phyloP scores from a whole-genome alignment of 2,329 filamentous ascomycete species.

The Septoria petroselini region DNA sequence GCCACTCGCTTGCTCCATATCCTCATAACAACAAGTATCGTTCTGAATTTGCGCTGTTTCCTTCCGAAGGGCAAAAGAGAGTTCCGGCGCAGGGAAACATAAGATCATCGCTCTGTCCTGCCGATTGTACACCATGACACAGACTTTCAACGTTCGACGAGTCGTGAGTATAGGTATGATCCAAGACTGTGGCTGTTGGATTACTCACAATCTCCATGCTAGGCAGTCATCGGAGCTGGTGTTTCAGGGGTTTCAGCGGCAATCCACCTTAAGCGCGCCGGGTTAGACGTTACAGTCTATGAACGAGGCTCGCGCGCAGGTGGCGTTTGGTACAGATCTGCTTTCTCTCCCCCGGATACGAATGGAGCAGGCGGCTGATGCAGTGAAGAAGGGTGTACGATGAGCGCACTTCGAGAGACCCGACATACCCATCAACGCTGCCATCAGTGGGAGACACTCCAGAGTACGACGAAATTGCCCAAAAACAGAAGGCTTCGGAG shows the following conservation, averaged over 20 bases:
- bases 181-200: too few species aligned
- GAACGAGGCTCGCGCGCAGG: conserved; percentile 54
- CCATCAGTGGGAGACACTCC: conserved; percentile 40
- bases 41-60: too few species aligned
- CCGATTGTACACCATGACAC: background rate
- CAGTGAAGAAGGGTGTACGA: conserved; percentile 48
- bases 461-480: conserved; percentile 18
- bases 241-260: conserved; percentile 51
- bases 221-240: conserved; percentile 52
- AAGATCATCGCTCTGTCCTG: background rate
- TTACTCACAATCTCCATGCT: background rate
- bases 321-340: conserved; percentile 52
- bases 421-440: conserved; percentile 44
- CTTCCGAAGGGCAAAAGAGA: too few species aligned
- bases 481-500: background rate
- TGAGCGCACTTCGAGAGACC: conserved; percentile 48
- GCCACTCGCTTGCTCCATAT: too few species aligned
- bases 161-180: conserved; percentile 14
- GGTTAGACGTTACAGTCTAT: conserved; percentile 53
- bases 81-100: background rate
- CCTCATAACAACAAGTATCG: too few species aligned
- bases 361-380: too few species aligned
- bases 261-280: conserved; percentile 46
- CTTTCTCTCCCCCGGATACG: too few species aligned
- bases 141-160: conserved; percentile 6